Conservation (phyloP, 2,329 filamentous ascomycete species). For the Fusarium newnesense region DNA sequence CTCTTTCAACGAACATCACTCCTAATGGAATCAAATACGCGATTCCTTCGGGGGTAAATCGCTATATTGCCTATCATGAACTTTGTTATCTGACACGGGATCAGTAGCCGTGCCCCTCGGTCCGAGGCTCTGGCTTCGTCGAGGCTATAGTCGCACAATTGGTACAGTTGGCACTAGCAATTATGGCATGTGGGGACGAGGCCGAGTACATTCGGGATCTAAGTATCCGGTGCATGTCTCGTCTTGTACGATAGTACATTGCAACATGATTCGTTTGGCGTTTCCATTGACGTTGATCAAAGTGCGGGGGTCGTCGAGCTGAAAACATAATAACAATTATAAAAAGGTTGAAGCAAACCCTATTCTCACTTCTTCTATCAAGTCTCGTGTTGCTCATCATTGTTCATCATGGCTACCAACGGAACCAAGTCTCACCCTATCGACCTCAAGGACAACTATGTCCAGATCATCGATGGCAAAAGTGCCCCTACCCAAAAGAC, state of each 20-base stretch:
- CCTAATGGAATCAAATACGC: not conserved
- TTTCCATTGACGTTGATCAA: not conserved
- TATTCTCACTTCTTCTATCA: not conserved
- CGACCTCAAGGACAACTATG: constrained; percentile 25
- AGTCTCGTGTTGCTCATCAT: not conserved
- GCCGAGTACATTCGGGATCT: constrained; percentile 10
- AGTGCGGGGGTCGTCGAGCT: constrained; percentile 21
- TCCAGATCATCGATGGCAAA: constrained; percentile 42
- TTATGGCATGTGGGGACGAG: not conserved
- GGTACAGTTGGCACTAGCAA: not conserved
- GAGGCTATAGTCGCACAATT: not conserved
- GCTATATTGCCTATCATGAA: not conserved
- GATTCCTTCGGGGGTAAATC: not conserved
- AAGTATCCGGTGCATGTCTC: constrained; percentile 1
- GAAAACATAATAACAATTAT: not conserved
- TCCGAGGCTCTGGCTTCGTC: constrained; percentile 9
- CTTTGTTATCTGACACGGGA: not conserved
- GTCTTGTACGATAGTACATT: not conserved
- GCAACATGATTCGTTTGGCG: constrained; percentile 12
- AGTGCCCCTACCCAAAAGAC: constrained; percentile 24
- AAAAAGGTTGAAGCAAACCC: not conserved
- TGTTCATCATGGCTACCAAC: constrained; percentile 20
- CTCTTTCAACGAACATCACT: not conserved
- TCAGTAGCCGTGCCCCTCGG: constrained; percentile 3
- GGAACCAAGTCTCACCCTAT: constrained; percentile 12